phyloP scores from a whole-genome alignment of 2,329 filamentous ascomycete genomes.

The Ophioceras dolichostomum region DNA sequence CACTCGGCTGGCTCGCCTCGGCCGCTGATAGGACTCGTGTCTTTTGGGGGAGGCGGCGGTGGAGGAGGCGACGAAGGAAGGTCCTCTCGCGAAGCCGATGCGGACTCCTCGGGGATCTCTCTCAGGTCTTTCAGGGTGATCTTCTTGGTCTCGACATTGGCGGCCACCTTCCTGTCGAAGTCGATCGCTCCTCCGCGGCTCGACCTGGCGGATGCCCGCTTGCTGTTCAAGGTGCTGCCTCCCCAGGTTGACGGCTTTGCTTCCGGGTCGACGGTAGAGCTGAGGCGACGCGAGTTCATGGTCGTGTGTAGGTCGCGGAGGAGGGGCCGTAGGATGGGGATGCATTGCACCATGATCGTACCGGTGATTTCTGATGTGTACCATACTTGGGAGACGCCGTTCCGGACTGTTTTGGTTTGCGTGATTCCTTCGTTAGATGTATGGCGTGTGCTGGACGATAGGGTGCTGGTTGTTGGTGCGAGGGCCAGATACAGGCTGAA shows the following conservation, averaged over 20 bases:
- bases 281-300: slow-evolving; percentile 17
- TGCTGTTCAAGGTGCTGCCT: not conserved
- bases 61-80: too few relatives aligned
- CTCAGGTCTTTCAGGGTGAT: too few relatives aligned
- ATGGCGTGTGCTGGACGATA: too few relatives aligned
- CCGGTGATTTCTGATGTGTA: slow-evolving; percentile 38
- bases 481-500: too few relatives aligned
- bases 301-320: slow-evolving; percentile 26
- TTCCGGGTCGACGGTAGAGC: slow-evolving; percentile 1
- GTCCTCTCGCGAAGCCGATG: too few relatives aligned
- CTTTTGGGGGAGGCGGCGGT: too few relatives aligned
- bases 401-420: slow-evolving; percentile 19
- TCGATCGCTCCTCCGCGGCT: too few relatives aligned
- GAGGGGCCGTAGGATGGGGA: slow-evolving; percentile 36
- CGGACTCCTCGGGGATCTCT: not conserved
- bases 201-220: not conserved
- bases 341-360: slow-evolving; percentile 42
- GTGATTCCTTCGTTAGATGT: too few relatives aligned
- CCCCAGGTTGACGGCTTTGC: not conserved
- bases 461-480: too few relatives aligned
- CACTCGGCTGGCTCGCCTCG: too few relatives aligned
- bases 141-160: too few relatives aligned
- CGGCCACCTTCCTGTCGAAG: not conserved
- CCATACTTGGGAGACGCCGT: slow-evolving; percentile 30
- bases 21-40: too few relatives aligned